Percentiles rank a stretch among this genome's conserved stretches.
phyloP scores from a whole-genome alignment of 2,329 filamentous ascomycete genomes.

The Ophiosphaerella narmari region DNA sequence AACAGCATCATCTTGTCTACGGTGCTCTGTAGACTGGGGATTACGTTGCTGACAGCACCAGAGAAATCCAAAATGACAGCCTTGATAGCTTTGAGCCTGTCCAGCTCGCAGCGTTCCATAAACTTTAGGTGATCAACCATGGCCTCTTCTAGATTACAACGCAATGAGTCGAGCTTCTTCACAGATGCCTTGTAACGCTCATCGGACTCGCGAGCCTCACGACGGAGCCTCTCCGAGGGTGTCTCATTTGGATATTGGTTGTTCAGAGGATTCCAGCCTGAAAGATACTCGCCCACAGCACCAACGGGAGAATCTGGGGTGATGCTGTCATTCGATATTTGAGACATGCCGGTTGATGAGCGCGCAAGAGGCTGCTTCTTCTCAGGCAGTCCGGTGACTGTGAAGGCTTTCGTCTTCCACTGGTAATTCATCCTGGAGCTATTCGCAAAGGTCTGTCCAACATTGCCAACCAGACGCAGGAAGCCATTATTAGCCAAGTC shows the following conservation, averaged over 20 bases:
- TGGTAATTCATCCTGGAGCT: slow-evolving; percentile 98
- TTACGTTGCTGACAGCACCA: slow-evolving; percentile 95
- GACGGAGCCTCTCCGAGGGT: slow-evolving; percentile 78
- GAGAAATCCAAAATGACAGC: slow-evolving; percentile 97
- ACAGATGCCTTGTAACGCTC: slow-evolving; percentile 91
- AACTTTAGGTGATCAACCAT: slow-evolving; percentile 93
- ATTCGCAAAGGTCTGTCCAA: slow-evolving; percentile 94
- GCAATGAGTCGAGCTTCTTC: slow-evolving; percentile 82
- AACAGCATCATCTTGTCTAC: slow-evolving; percentile 99
- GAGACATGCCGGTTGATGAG: slow-evolving; percentile 70
- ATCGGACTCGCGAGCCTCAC: slow-evolving; percentile 88
- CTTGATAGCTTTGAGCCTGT: slow-evolving; percentile 96
- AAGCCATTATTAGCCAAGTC: slow-evolving; percentile 87
- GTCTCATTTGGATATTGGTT: slow-evolving; percentile 93
- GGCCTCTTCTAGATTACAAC: slow-evolving; percentile 93
- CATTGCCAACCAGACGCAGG: slow-evolving; percentile 87
- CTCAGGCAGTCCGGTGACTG: slow-evolving; percentile 83
- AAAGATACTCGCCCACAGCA: slow-evolving; percentile 84
- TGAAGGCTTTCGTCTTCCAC: slow-evolving; percentile 91
- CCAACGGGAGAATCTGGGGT: slow-evolving; percentile 80
- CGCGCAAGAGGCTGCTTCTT: slow-evolving; percentile 77
- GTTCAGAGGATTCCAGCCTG: slow-evolving; percentile 91
- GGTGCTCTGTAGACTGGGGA: slow-evolving; percentile 90
- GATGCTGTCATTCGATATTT: slow-evolving; percentile 49
- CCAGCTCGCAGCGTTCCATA: slow-evolving; percentile 95